phyloP scores from a whole-genome alignment of 495 filamentous ascomycete species.

The Trichoderma asperelloides region DNA sequence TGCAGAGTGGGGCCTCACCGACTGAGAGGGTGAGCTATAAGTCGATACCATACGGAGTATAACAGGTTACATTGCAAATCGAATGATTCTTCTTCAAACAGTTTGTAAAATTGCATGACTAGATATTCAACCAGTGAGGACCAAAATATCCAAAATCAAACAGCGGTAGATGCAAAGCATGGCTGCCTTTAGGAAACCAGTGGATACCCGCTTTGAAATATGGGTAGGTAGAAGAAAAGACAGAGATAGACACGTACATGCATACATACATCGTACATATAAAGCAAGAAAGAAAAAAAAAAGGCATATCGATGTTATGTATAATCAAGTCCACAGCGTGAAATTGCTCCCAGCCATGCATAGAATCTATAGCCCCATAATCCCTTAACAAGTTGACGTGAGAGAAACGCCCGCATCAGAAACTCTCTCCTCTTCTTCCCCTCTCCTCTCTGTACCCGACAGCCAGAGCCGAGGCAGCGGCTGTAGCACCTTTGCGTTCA shows the following conservation, averaged over 20 bases:
- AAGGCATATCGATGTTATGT: not conserved
- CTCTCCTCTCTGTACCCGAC: not conserved
- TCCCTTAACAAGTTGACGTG: not conserved
- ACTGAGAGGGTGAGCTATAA: not conserved
- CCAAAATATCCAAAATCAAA: no score
- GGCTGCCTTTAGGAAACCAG: no score
- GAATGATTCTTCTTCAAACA: no score
- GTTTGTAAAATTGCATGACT: no score
- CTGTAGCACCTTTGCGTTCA: not conserved
- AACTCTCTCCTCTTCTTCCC: not conserved
- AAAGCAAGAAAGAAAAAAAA: not conserved
- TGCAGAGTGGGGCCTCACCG: not conserved
- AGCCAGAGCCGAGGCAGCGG: not conserved
- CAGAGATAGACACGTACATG: no score
- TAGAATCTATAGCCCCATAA: constrained; percentile 1
- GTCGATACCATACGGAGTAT: not conserved
- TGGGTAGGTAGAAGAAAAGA: no score
- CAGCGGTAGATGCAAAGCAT: no score
- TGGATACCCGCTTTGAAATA: no score
- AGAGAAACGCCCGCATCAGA: not conserved
- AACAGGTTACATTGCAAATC: not conserved
- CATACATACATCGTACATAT: no score
- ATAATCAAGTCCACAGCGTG: constrained; percentile 1
- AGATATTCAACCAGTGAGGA: no score
- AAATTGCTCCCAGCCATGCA: constrained; percentile 2